Evolutionary conservation across 345 rosid species (phyloP).

Genomic region (Cardamine occulta): DNA sequence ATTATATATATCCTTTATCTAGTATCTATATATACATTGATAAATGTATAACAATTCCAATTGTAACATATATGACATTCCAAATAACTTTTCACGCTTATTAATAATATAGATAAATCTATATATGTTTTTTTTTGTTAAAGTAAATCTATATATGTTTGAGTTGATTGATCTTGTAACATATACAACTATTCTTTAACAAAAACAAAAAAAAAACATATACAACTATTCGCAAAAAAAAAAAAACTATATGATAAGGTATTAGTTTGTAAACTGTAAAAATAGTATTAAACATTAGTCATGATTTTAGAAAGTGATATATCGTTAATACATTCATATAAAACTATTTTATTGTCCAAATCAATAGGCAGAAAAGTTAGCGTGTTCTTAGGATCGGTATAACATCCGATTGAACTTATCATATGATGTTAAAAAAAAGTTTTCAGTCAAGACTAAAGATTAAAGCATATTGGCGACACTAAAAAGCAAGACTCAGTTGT

Average conservation of each 20-base stretch:
- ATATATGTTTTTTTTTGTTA: not conserved
- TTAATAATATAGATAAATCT: not conserved
- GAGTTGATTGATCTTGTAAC: not conserved
- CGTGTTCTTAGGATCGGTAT: not conserved
- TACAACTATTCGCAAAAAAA: not conserved
- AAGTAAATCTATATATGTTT: not conserved
- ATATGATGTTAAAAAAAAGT: constrained; percentile 7
- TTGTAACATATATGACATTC: constrained; percentile 6
- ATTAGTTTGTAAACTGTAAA: constrained; percentile 17
- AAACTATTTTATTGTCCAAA: not conserved
- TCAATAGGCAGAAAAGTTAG: not conserved
- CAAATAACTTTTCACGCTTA: constrained; percentile 21
- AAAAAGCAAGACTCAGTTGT: no score
- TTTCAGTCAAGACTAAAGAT: not conserved
- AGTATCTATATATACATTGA: not conserved
- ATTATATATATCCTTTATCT: not conserved
- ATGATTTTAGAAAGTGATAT: constrained; percentile 25
- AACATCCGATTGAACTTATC: not conserved
- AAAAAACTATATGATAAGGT: not conserved
- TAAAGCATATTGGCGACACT: not conserved
- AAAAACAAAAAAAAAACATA: no score
- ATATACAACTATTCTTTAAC: not conserved
- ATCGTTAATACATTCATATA: constrained; percentile 17
- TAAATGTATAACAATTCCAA: constrained; percentile 4
- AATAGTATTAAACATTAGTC: constrained; percentile 23